These are phyloP conservation scores for Hericium erinaceus DNA, from an alignment of 768 basidiomycete species.

Conservation along the genomic window DNA sequence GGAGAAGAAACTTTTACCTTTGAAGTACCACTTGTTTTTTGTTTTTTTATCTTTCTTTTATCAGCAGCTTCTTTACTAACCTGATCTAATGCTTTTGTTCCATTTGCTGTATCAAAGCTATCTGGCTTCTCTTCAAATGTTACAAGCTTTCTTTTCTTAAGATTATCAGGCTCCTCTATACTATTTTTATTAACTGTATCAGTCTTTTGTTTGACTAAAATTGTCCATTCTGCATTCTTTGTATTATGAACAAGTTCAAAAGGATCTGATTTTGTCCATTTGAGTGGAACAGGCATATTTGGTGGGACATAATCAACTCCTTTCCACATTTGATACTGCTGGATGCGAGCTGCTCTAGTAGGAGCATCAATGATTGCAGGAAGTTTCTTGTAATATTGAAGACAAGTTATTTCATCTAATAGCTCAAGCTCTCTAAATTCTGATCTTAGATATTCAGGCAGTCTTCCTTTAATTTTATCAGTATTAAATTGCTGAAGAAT, in stretches of 20 bases:
- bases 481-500: constrained; percentile 11
- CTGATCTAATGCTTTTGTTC: not conserved
- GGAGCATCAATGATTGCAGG: not conserved
- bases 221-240: not conserved
- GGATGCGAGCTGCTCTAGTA: not conserved
- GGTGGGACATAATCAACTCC: not conserved
- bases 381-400: not conserved
- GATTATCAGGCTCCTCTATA: not conserved
- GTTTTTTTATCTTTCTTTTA: not conserved
- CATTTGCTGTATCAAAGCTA: not conserved
- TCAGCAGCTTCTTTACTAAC: not conserved
- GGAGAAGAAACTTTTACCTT: not conserved
- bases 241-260: not conserved
- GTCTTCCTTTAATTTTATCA: constrained; percentile 5
- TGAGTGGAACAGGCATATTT: not conserved
- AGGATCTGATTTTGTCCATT: not conserved
- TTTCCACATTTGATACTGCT: not conserved
- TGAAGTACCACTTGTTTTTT: not conserved
- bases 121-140: not conserved
- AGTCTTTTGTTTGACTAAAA: not conserved
- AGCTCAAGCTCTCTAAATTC: constrained; percentile 14
- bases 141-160: not conserved
- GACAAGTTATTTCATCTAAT: constrained; percentile 6
- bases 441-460: constrained; percentile 7
- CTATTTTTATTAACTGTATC: not conserved